Evolutionary conservation across 345 rosid genomes (phyloP), one percentile per base, ranked within the genome.

Genomic region (Carallia brachiata): DNA sequence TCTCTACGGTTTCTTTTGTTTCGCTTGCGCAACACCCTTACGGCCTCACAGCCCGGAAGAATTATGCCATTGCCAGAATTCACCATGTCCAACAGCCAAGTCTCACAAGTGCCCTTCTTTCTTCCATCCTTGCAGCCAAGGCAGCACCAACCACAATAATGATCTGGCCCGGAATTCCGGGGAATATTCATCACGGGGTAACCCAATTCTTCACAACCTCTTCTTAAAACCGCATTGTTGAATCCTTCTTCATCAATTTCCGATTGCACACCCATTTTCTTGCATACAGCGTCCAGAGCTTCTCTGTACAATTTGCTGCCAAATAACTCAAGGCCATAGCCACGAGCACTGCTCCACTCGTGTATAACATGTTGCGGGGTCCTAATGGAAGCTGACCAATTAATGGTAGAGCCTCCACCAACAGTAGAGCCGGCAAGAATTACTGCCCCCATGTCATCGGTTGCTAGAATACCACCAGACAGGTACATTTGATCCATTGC

Each of bases 71-170:
- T 88, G 8, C 90, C 92, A 0, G 93, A 90, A 63, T 83, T 68
- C 50, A 90, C 91, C 76, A 86, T 58, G 63, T 93, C 98, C 57
- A 85, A 80, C 39, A 93, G 85, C 98, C 98, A 93, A n/a, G 98
- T 92, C 80, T 90, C 97, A 0, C 85, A 62, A 0, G 87, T 87
- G 16, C 90, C 93, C 69, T 87, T 83, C 72, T 93, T 93, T 34
- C 59, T 82, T 52, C 98, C 98, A 74, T 89, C 87, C 71, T 81
- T 90, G 85, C 97, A 93, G 37, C 98, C 98, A 64, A 90, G 48
- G 78, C 86, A 79, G 69, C 98, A 93, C 85, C 86, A 87, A 30
- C 98, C 97, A 60, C 98, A 90, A 54, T 89, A 82, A 78, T 90
- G 98, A 75, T 90, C 87, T 0, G 90, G 54, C 1, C 82, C 63